phyloP scores from a whole-genome alignment of 768 basidiomycete genomes.

The Lentinula guzmanii region DNA sequence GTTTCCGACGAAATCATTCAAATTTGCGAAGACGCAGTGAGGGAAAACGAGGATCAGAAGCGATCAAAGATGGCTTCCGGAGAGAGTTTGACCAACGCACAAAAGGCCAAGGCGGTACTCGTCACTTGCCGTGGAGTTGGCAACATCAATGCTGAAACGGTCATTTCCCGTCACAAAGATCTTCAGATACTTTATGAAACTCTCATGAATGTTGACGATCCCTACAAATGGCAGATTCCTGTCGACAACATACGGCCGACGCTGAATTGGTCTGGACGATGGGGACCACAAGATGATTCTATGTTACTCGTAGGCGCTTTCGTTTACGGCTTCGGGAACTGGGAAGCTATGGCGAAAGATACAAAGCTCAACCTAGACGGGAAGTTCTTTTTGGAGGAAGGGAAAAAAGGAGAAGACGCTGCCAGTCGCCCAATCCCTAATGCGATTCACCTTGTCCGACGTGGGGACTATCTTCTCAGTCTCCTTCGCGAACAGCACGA shows the following conservation, averaged over 20 bases:
- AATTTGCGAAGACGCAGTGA: conserved; percentile 76
- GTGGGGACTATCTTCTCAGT: conserved; percentile 89
- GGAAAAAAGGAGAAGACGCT: conserved; percentile 87
- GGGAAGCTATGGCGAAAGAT: conserved; percentile 95
- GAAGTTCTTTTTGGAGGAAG: conserved; percentile 98
- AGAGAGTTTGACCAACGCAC: conserved; percentile 85
- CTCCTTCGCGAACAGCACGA: conserved; percentile 85
- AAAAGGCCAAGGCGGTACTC: conserved; percentile 96
- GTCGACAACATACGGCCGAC: conserved; percentile 92
- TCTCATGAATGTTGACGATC: conserved; percentile 65
- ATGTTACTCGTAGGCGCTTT: conserved; percentile 93
- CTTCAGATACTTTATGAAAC: conserved; percentile 83
- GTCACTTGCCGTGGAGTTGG: conserved; percentile 85
- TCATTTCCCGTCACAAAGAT: conserved; percentile 84
- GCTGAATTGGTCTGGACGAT: conserved; percentile 94
- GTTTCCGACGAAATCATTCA: conserved; percentile 91
- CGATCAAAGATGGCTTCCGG: conserved; percentile 70
- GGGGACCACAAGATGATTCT: conserved; percentile 89
- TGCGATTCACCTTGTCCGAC: conserved; percentile 94
- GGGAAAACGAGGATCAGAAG: conserved; percentile 79
- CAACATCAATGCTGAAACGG: conserved; percentile 97
- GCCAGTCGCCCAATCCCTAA: conserved; percentile 89
- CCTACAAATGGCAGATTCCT: conserved; percentile 82
- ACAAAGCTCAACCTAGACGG: conserved; percentile 73
- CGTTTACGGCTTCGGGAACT: conserved; percentile 91